Evolutionary conservation across 75 land plant genomes (phyloP), one percentile per base, ranked within the genome.

Genomic region (Cupressus sempervirens): DNA sequence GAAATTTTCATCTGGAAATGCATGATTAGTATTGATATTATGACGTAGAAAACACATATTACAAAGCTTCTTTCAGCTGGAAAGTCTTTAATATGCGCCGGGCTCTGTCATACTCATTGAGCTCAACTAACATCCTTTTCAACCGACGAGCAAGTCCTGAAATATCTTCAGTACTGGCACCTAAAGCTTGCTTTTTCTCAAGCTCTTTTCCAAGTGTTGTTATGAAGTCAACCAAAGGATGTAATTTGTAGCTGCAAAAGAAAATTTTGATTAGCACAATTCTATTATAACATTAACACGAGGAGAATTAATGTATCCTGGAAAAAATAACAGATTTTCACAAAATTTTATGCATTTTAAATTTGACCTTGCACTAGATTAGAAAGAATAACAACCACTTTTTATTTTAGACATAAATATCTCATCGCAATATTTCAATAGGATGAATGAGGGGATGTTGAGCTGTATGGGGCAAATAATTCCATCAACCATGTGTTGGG

Each of bases 51-150:
- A 75, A 84, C 85, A 35, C 76, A 73, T 88, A 95, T 18, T 90
- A 97, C n/a, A 97, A 87, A 40, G 99, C 99, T 86, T 97, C 99
- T 84, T 92, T 94, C 77, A 97, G 93, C 83, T 94, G 92, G 85
- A 97, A 97, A 15, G 88, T 84, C 82, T 89, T 94, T 65, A 88
- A 88, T 43, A 97, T 84, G 35, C 87, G 84, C 53, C 98, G 91
- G 45, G 99, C 99, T 65, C 86, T 87, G 80, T 98, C 99, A 87
- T 96, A 96, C 83, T 96, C 95, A 83, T 96, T 96, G 30, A 98
- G 89, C 26, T 93, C 92, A 30, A 96, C 94, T 40, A 98, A 88
- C 94, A 96, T 92, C 56, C 87, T 92, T 91, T 92, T 96, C 90
- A 98, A 43, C 41, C 98, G 85, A 58, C 95, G 91, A 45, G 96